Percentiles rank a stretch among this genome's conserved stretches.
Conservation (phyloP, 2,329 filamentous ascomycete species). For the Penicillium sp. region DNA sequence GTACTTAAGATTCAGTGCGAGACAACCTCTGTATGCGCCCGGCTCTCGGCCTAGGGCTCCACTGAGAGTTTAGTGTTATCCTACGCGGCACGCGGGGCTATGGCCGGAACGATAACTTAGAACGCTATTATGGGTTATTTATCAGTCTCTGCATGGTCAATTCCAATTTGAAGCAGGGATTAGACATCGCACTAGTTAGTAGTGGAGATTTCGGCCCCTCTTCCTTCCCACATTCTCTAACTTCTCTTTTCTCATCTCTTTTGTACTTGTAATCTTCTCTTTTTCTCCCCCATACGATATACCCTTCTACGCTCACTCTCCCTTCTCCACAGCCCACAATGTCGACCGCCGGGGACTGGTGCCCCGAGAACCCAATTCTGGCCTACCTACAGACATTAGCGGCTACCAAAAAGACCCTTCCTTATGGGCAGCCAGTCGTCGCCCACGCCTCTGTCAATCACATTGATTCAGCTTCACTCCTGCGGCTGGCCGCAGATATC, state of each 20-base stretch:
- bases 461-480: conserved; percentile 47
- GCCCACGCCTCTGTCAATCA: conserved; percentile 51
- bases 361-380: conserved; percentile 29
- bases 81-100: conserved; percentile 1
- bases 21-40: neutral
- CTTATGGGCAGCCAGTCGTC: conserved; percentile 33
- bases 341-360: conserved; percentile 9
- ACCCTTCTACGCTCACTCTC: neutral
- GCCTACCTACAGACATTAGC: conserved; percentile 32
- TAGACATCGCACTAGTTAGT: conserved; percentile 14
- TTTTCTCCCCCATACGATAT: neutral
- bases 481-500: conserved; percentile 50
- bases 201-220: conserved; percentile 16
- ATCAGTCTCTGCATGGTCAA: conserved; percentile 2
- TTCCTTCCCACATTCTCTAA: conserved; percentile 7
- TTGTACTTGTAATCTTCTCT: neutral
- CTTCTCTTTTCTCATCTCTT: neutral
- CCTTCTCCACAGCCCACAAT: conserved; percentile 13
- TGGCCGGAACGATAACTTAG: neutral
- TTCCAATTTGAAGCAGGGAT: conserved; percentile 11
- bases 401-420: conserved; percentile 29
- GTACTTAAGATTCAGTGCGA: neutral
- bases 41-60: neutral
- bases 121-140: neutral
- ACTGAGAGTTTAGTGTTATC: neutral